Base-by-base conservation (phyloP, 495 filamentous ascomycete species). In the Penicillium goetzii region DNA sequence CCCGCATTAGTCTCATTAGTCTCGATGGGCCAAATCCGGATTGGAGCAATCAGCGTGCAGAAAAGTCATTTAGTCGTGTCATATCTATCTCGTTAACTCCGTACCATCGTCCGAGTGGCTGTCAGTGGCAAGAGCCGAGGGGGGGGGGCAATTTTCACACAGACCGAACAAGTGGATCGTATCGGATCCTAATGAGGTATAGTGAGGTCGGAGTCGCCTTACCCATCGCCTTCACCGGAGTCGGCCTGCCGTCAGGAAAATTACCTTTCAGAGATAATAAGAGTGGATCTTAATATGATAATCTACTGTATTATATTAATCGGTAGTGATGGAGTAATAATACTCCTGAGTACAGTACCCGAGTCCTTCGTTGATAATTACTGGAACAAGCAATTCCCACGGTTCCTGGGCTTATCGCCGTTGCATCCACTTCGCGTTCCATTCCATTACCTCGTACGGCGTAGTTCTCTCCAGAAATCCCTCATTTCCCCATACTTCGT, bases 371-470 rank as follows among this genome's bases (percentile, higher is more conserved):
- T 12, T 15, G 36, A 4, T 15, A 43, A 25, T 47, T 23, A 23
- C 43, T 47, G 43, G 19, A 47, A 23, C 43, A 47, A 51, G 47
- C 47, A 58, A 58, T 11, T 67, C 68, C 68, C 59, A 69, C 66
- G 71, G 70, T 69, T 67, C 57, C 41, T 54, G 63, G 65, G 64
- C 63, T 66, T 66, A 62, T 66, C 59, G 28, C 55, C 47, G 53
- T 65, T 57, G 49, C 59, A 58, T 59, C 56, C 55, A 57, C 54
- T 55, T 55, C 50, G n/a, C n/a, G 21, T 56, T 40, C 55, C 55
- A 32, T 43, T 57, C 55, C 34, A 38, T 23, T 56, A 2, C 36
- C 55, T 25, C 36, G 19, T 28, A 28, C 36, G 26, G 15, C 34
- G 33, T 34, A 34, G 36, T 56, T 30, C 21, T 28, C 49, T 52